Evolutionary conservation across 1,284 basidiomycete genomes (phyloP), one percentile per base, ranked within the genome.

Genomic region (Leccinum pseudoinsigne): DNA sequence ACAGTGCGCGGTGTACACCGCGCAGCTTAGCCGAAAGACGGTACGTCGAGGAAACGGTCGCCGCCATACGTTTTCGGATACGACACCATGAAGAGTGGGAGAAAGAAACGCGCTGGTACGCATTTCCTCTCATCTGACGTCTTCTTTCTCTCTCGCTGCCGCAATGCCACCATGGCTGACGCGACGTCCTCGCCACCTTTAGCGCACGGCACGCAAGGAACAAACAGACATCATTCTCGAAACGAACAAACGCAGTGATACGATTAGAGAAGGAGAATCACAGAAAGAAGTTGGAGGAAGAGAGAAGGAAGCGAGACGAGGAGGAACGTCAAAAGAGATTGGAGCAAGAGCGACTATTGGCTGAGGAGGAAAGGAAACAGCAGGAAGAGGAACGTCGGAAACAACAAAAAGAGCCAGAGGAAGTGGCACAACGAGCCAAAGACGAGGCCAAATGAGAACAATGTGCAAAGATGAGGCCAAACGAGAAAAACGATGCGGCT

Each of bases 11-110:
- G 57, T 66, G 69, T 10, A 71, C 42, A 68, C 78, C 63, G 5
- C 63, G 60, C 6, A 74, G 68, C 23, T 71, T 78, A 2, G 77
- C 81, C 5, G 85, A 90, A 67, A 78, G 79, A 60, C 79, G 81
- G 40, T 74, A 84, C 47, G 78, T 87, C 51, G 84, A 89, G 64
- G 90, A 91, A 23, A 87, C 87, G 0, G 77, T 92, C 5, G 84
- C 87, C 5, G 84, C 89, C 8, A 89, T 92, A 64, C 83, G 88
- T 21, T 79, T 89, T 42, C 83, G 84, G 18, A 82, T 85, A 14
- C 82, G 83, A 62, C 82, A 92, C 77, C 79, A 90, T 66, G 89
- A 91, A 76, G 89, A 92, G 68, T 92, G 89, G 90, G 86, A 90
- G 75, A 82, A 81, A 64, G 82, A 67, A 89, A 92, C 65, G 87